phyloP scores from a whole-genome alignment of 306 rosid species.

The Rubus parviflorus region DNA sequence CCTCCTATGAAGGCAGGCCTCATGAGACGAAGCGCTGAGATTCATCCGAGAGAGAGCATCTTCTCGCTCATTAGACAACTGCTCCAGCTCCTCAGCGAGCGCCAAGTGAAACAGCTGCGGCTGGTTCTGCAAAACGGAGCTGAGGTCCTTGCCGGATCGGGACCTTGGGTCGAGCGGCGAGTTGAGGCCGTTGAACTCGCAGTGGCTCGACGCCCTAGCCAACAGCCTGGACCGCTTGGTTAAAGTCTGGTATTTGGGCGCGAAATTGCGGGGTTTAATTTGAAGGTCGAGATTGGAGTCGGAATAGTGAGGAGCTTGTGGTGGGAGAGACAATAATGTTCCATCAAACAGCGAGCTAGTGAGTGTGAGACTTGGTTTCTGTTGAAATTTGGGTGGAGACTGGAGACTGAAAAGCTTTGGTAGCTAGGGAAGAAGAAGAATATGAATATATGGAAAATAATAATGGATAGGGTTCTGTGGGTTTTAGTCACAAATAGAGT shows the following conservation, averaged over 20 bases:
- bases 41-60: constrained; percentile 57
- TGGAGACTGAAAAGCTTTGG: constrained; percentile 22
- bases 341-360: constrained; percentile 30
- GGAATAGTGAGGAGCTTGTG: constrained; percentile 25
- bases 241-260: not conserved
- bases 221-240: not conserved
- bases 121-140: constrained; percentile 73
- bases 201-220: constrained; percentile 43
- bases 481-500: not conserved
- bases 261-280: not conserved
- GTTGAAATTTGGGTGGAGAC: not conserved
- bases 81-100: constrained; percentile 63
- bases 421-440: not conserved
- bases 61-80: constrained; percentile 65
- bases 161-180: constrained; percentile 73
- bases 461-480: not conserved
- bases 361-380: no score
- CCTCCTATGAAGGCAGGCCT: constrained; percentile 86
- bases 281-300: constrained; percentile 15
- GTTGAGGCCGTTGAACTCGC: constrained; percentile 55
- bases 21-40: constrained; percentile 45
- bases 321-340: constrained; percentile 33
- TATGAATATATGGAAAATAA: not conserved
- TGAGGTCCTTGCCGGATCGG: constrained; percentile 54
- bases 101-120: constrained; percentile 72